Evolutionary conservation across 441 rosid genomes (phyloP).

Genomic region (Populus hybrid): DNA sequence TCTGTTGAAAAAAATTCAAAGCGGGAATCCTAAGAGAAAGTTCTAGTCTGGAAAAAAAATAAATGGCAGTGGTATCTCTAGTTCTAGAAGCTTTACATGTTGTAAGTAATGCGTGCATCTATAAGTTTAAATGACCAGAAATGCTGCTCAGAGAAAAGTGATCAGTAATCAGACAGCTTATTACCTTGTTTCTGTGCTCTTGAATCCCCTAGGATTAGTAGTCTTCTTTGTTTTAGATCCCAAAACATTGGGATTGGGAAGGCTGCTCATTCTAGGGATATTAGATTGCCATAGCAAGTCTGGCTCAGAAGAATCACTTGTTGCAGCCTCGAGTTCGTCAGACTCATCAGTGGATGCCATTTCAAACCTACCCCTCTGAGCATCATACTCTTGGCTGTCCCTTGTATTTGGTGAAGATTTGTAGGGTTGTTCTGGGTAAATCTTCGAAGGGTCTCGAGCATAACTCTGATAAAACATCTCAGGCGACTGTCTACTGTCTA

Average conservation of each 20-base stretch:
- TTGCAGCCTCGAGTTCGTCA: slow-evolving; percentile 80
- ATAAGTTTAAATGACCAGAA: background rate
- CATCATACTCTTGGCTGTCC: background rate
- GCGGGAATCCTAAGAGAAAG: background rate
- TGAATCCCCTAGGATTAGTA: slow-evolving; percentile 34
- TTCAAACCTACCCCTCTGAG: background rate
- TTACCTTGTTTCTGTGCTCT: slow-evolving; percentile 58
- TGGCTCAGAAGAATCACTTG: slow-evolving; percentile 90
- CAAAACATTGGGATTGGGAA: slow-evolving; percentile 36
- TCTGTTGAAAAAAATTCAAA: background rate
- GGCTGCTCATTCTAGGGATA: slow-evolving; percentile 44
- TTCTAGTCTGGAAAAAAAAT: background rate
- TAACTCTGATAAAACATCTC: slow-evolving; percentile 44
- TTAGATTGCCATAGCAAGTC: slow-evolving; percentile 83
- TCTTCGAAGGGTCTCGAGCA: slow-evolving; percentile 32
- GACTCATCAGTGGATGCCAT: slow-evolving; percentile 40
- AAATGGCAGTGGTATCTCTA: background rate
- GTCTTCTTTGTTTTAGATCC: slow-evolving; percentile 51
- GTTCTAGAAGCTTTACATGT: background rate
- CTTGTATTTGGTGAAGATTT: background rate
- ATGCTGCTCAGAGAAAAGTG: background rate
- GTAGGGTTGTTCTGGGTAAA: background rate
- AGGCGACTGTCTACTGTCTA: slow-evolving; percentile 32
- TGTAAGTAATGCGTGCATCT: background rate
- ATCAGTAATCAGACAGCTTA: slow-evolving; percentile 20